These are phyloP conservation scores for Fomitopsis pulvina DNA, from an alignment of 768 basidiomycete genomes.

Conservation along the genomic window DNA sequence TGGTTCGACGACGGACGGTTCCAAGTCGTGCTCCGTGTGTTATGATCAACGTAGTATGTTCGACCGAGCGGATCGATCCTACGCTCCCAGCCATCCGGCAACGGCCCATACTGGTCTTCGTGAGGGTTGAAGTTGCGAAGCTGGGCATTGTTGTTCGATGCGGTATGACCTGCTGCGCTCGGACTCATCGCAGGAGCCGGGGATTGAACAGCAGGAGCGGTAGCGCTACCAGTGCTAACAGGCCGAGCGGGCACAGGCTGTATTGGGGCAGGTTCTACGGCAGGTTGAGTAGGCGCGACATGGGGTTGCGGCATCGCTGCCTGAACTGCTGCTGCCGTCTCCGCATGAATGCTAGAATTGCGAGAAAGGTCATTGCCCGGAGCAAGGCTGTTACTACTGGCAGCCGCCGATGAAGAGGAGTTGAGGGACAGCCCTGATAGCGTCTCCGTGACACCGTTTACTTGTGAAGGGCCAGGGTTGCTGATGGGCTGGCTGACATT, in stretches of 20 bases:
- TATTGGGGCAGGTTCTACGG: conserved; percentile 12
- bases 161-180: conserved; percentile 24
- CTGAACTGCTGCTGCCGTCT: conserved; percentile 30
- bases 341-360: conserved; percentile 61
- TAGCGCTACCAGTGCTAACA: conserved; percentile 26
- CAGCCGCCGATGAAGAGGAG: conserved; percentile 49
- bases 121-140: conserved; percentile 90
- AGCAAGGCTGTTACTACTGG: conserved; percentile 27
- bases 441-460: conserved; percentile 50
- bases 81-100: conserved; percentile 94
- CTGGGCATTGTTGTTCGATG: conserved; percentile 34
- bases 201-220: conserved; percentile 17
- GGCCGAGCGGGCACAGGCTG: conserved; percentile 24
- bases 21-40: conserved; percentile 97
- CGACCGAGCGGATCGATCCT: conserved; percentile 93
- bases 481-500: conserved; percentile 80
- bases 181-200: conserved; percentile 19
- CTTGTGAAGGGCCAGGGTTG: conserved; percentile 76
- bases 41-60: conserved; percentile 99
- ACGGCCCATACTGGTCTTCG: conserved; percentile 87
- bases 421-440: conserved; percentile 57
- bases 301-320: conserved; percentile 35
- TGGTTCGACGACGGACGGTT: conserved; percentile 82
- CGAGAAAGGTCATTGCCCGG: conserved; percentile 45
- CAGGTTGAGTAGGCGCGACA: conserved; percentile 11